Base-by-base conservation (phyloP, 2,329 filamentous ascomycete genomes). In the Aspergillus texensis region DNA sequence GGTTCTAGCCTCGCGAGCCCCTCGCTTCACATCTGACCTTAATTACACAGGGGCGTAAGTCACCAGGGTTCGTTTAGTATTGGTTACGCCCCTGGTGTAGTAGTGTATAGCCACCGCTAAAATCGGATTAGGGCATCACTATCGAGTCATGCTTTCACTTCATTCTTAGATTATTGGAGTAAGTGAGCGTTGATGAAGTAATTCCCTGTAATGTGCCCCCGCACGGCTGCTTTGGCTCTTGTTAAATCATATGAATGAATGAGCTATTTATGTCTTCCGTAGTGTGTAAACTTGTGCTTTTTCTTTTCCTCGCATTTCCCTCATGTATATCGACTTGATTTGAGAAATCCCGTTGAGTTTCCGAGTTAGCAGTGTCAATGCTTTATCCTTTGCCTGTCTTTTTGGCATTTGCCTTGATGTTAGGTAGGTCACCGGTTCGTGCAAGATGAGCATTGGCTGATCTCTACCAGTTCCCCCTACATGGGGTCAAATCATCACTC, bases 401-500 rank as follows among this genome's bases (percentile, higher is more conserved):
- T 16, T 14, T 50, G 5, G 50, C 58, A n/a, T 30, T 53, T 26
- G 39, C 53, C 21, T 50, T 61, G 36, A 36, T 59, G 19, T 39
- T 66, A 14, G 58, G 60, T 66, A 56, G 56, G 58, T 24, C 26
- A 34, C 53, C 21, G 34, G 16, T 30, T 45, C 19, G n/a, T 5
- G n/a, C 12, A 21, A 59, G 50, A 26, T 14, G 12, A 26, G 24
- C 21, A 61, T 39, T 60, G 14, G 16, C 12, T 30, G 16, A n/a
- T 55, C 16, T 46, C 14, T 46, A 24, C 8, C 36, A 72, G 71
- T 65, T 41, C 58, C 68, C n/a, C 58, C 62, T 21, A 62, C 53
- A 5, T 54, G 60, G 58, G 64, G 62, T 30, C 66, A 72, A 30
- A 68, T 68, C 14, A 65, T 69, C 58, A 62, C 61, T 46, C 71